Evolutionary conservation across 2,329 filamentous ascomycete species (phyloP).

Genomic region (Pyrenophora graminea): DNA sequence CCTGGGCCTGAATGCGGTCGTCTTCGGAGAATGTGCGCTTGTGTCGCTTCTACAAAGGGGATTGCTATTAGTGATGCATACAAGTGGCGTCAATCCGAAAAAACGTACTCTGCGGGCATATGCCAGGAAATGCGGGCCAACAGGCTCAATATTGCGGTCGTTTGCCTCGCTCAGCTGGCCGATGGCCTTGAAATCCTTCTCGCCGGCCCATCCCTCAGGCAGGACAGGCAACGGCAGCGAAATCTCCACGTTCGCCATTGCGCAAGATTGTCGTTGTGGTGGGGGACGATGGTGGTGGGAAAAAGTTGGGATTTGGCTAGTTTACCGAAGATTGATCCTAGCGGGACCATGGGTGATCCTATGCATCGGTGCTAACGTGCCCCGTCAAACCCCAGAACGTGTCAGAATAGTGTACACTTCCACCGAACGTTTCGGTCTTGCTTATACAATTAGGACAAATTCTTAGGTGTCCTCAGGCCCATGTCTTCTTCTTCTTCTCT

Average conservation of each 20-base stretch:
- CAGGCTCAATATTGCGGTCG: conserved; percentile 89
- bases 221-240: conserved; percentile 73
- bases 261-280: conserved; percentile 16
- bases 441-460: conserved; percentile 1
- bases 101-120: conserved; percentile 82
- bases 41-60: conserved; percentile 67
- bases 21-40: conserved; percentile 98
- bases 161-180: conserved; percentile 75
- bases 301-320: conserved; percentile 18
- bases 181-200: conserved; percentile 89
- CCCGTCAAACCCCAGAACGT: conserved; percentile 12
- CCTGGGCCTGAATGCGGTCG: conserved; percentile 93
- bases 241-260: conserved; percentile 70
- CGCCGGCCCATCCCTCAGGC: conserved; percentile 78
- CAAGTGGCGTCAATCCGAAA: not conserved
- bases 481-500: conserved; percentile 10
- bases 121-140: conserved; percentile 96
- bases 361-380: conserved; percentile 2
- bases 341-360: conserved; percentile 1
- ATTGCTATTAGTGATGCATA: conserved; percentile 18
- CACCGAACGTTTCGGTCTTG: not conserved
- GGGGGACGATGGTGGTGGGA: conserved; percentile 4
- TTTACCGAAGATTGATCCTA: conserved; percentile 16
- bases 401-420: conserved; percentile 9
- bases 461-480: conserved; percentile 6